These are phyloP conservation scores for Massarina eburnea DNA, from an alignment of 2,329 filamentous ascomycete species.

Conservation along the genomic window DNA sequence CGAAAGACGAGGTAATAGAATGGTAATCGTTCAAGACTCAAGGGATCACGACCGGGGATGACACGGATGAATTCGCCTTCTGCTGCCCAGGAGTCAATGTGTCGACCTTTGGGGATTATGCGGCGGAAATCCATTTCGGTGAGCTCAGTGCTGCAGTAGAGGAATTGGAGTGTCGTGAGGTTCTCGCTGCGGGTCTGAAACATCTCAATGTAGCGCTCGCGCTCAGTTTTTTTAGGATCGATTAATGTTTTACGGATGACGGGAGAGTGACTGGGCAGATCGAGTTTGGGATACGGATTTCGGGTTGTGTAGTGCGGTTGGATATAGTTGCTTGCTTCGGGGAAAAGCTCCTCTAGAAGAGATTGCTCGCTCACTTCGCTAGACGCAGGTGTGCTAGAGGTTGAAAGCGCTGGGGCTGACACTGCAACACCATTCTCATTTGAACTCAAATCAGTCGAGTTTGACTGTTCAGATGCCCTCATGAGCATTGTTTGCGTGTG, in stretches of 20 bases:
- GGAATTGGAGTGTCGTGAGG: slow-evolving; percentile 57
- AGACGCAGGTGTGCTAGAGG: background rate
- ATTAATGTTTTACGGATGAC: slow-evolving; percentile 11
- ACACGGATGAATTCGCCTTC: slow-evolving; percentile 62
- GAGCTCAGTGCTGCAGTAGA: slow-evolving; percentile 53
- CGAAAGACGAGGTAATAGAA: slow-evolving; percentile 72
- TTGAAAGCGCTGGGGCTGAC: background rate
- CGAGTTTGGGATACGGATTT: slow-evolving; percentile 31
- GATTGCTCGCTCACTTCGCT: slow-evolving; percentile 32
- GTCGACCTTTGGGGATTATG: slow-evolving; percentile 61
- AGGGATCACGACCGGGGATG: slow-evolving; percentile 64
- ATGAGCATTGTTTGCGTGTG: background rate
- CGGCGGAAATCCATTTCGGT: slow-evolving; percentile 71
- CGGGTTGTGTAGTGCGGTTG: slow-evolving; percentile 16
- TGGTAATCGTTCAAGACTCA: slow-evolving; percentile 64
- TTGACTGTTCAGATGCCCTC: background rate
- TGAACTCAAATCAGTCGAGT: background rate
- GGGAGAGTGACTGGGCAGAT: slow-evolving; percentile 19
- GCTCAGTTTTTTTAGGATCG: slow-evolving; percentile 8
- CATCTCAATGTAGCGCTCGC: slow-evolving; percentile 23
- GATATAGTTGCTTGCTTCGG: slow-evolving; percentile 43
- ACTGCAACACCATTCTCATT: background rate
- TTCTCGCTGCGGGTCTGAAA: slow-evolving; percentile 29
- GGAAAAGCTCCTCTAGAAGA: slow-evolving; percentile 57
- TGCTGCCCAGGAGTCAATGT: slow-evolving; percentile 67